Conservation (phyloP, 805 yeast genomes). For the Vanderwaltozyma polyspora region DNA sequence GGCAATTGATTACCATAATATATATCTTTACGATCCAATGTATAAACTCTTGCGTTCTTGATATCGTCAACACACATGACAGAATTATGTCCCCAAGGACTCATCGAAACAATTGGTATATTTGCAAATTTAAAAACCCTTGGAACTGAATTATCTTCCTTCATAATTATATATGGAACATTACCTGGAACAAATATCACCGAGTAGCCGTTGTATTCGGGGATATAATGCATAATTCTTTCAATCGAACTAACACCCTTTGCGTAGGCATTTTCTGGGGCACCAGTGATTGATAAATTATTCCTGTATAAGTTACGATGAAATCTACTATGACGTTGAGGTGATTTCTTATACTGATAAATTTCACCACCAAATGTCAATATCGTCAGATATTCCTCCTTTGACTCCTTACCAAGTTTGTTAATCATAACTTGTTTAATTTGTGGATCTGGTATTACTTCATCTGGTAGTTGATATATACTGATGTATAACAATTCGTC, state of each 20-base stretch:
- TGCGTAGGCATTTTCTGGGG: conserved; percentile 67
- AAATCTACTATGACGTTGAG: conserved; percentile 14
- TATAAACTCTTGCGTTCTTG: conserved; percentile 51
- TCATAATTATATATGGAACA: conserved; percentile 57
- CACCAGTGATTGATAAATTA: conserved; percentile 51
- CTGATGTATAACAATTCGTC: conserved; percentile 31
- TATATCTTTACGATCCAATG: conserved; percentile 26
- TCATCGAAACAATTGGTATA: conserved; percentile 52
- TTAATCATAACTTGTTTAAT: conserved; percentile 58
- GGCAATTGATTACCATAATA: conserved; percentile 56
- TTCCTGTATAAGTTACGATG: conserved; percentile 18
- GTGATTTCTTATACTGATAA: conserved; percentile 47
- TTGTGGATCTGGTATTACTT: conserved; percentile 55
- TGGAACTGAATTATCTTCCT: conserved; percentile 52
- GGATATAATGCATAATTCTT: conserved; percentile 50
- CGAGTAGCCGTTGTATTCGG: conserved; percentile 45
- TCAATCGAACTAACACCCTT: conserved; percentile 54
- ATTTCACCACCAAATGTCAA: conserved; percentile 78
- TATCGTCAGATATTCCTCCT: conserved; percentile 56
- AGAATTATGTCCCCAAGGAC: conserved; percentile 27
- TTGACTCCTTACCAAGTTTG: conserved; percentile 49
- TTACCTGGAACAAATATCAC: conserved; percentile 64
- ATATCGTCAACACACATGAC: conserved; percentile 62
- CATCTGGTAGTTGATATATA: conserved; percentile 26
- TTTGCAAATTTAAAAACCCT: conserved; percentile 56